Base-by-base conservation (phyloP, 805 yeast species). In the Pichia eremophila region DNA sequence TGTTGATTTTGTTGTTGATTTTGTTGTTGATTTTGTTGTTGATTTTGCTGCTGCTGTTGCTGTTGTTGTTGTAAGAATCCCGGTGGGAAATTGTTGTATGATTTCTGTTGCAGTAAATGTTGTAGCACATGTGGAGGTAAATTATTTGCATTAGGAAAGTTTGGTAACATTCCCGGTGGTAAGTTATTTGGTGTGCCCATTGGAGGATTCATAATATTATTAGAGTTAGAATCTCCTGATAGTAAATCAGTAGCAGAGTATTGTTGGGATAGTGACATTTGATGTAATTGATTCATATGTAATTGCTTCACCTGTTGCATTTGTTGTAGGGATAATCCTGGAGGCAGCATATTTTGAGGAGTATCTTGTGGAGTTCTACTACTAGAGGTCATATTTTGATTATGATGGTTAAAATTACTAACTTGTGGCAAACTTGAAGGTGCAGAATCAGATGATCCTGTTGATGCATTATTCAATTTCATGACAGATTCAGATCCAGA, bases 91-190 rank as follows among this genome's bases (percentile, higher is more conserved):
- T 29, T 29, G 6, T 29, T 29, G 32, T 29, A 7, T 29, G 14
- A 12, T 12, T 29, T 10, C 8, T 15, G 18, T 29, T 40, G 35
- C 18, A 6, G 31, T 14, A 41, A 31, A 8, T 41, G 36, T 18
- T 41, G 45, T 11, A 46, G 12, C 17, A 41, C 8, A 34, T 37
- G 48, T 18, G 50, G 48, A n/a, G 46, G 41, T 25, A 28, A 19
- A 14, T 44, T 44, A 8, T 40, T 36, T 39, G 39, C 9, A 27
- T 44, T 40, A 18, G 31, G 45, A 34, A 34, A 17, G 14, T 41
- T 37, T 8, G 11, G 48, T 12, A 15, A 45, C 36, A 29, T 29
- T 29, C 32, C 32, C 29, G 44, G 15, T 18, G 40, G 18, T 15
- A 14, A 5, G 18, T 22, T 38, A 8, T 19, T 38, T 28, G 22